A percentile compares a stretch with the other conserved stretches of the same genome.
These are phyloP conservation scores for Leccinum subtestaceum DNA, from an alignment of 768 basidiomycete genomes.

Conservation along the genomic window DNA sequence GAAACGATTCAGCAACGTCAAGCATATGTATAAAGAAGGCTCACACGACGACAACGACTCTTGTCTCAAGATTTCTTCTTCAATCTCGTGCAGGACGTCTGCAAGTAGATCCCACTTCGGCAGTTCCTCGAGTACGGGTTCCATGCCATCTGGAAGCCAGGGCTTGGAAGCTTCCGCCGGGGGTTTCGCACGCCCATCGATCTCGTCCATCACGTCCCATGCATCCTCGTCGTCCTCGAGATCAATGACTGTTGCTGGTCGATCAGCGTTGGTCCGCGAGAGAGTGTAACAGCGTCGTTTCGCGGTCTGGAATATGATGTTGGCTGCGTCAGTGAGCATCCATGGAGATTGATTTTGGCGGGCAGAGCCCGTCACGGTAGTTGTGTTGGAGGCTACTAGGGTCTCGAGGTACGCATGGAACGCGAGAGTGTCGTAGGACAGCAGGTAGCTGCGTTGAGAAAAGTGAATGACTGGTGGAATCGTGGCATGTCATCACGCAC, in stretches of 20 bases:
- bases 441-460: slow-evolving; percentile 48
- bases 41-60: slow-evolving; percentile 38
- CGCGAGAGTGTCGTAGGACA: slow-evolving; percentile 87
- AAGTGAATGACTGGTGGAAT: neutral
- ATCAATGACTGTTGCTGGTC: slow-evolving; percentile 35
- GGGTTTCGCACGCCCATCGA: slow-evolving; percentile 20
- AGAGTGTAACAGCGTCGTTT: slow-evolving; percentile 75
- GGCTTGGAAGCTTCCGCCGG: slow-evolving; percentile 14
- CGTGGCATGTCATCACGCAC: slow-evolving; percentile 40
- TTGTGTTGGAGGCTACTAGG: slow-evolving; percentile 63
- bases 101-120: slow-evolving; percentile 90
- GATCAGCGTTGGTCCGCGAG: slow-evolving; percentile 27
- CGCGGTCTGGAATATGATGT: slow-evolving; percentile 78
- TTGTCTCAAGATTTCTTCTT: slow-evolving; percentile 73
- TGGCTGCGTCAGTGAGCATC: slow-evolving; percentile 91
- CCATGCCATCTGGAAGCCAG: slow-evolving; percentile 77
- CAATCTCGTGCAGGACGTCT: slow-evolving; percentile 85
- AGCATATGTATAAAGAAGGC: neutral
- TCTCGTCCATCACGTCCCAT: slow-evolving; percentile 68
- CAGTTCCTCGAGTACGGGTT: slow-evolving; percentile 87
- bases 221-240: slow-evolving; percentile 62
- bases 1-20: neutral
- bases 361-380: slow-evolving; percentile 45
- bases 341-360: slow-evolving; percentile 77
- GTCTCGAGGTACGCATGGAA: slow-evolving; percentile 93